Percentiles rank a stretch among this genome's conserved stretches.
Conservation (phyloP, 169 alveolate genomes). For the Plasmodium knowlesi region DNA sequence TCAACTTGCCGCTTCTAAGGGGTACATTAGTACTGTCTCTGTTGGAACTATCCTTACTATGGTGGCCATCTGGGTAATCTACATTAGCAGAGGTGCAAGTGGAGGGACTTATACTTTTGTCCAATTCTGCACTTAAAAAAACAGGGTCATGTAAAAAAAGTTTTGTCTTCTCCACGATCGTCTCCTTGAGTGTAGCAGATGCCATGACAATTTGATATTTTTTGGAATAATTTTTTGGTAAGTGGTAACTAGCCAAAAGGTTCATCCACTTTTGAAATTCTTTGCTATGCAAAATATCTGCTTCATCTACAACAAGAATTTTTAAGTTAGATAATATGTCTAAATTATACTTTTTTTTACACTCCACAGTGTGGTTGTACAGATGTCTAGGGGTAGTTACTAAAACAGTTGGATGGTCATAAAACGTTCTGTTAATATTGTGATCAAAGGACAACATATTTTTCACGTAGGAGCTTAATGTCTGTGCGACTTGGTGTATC, state of each 20-base stretch:
- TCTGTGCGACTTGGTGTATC: conserved; percentile 64
- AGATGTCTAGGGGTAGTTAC: conserved; percentile 77
- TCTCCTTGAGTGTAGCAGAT: conserved; percentile 48
- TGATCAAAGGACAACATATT: conserved; percentile 65
- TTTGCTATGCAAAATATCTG: conserved; percentile 79
- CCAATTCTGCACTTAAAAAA: conserved; percentile 12
- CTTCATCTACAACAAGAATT: conserved; percentile 82
- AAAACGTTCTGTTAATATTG: conserved; percentile 29
- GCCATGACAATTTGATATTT: conserved; percentile 73
- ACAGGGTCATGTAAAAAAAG: conserved; percentile 55
- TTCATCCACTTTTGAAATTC: conserved; percentile 79
- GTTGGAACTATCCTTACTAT: neutral
- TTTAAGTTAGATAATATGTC: conserved; percentile 60
- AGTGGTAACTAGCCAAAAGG: conserved; percentile 1
- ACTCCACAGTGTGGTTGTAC: conserved; percentile 48
- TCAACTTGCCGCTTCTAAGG: neutral
- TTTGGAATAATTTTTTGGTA: conserved; percentile 50
- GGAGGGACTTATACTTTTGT: neutral
- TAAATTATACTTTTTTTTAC: conserved; percentile 44
- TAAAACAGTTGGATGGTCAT: conserved; percentile 76
- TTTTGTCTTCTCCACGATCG: neutral
- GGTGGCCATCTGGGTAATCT: neutral
- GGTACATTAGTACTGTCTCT: neutral
- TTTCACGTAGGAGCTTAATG: conserved; percentile 62
- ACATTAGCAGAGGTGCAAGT: neutral